These are phyloP conservation scores for Xylaria multiplex DNA, from an alignment of 2,329 filamentous ascomycete species.

Conservation along the genomic window DNA sequence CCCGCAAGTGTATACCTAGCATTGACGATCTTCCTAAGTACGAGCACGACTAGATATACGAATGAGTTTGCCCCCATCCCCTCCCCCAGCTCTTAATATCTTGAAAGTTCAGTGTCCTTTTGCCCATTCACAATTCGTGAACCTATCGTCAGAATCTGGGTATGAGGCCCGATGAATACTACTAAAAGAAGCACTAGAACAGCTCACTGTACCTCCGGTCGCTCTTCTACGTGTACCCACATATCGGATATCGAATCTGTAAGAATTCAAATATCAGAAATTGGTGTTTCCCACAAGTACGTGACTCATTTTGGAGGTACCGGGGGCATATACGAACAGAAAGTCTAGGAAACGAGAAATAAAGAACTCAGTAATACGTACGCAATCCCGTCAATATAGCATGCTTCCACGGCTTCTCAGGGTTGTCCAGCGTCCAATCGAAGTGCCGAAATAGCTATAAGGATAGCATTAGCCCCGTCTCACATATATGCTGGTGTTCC, in stretches of 20 bases:
- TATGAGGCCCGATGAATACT: too few relatives aligned
- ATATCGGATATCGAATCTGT: constrained; percentile 28
- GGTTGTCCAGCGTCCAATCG: constrained; percentile 35
- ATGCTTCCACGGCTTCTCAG: constrained; percentile 35
- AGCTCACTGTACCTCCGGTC: neutral
- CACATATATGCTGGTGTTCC: neutral
- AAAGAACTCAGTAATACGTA: neutral
- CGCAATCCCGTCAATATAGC: constrained; percentile 28
- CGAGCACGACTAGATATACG: too few relatives aligned
- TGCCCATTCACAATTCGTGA: too few relatives aligned
- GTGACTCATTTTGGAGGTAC: too few relatives aligned
- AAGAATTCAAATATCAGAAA: neutral
- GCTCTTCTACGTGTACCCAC: constrained; percentile 35
- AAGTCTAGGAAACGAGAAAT: neutral
- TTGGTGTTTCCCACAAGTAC: too few relatives aligned
- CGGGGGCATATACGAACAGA: too few relatives aligned
- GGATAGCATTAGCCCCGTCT: neutral
- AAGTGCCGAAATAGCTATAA: constrained; percentile 35
- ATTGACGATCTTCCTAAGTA: too few relatives aligned
- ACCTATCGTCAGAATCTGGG: too few relatives aligned
- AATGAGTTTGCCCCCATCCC: too few relatives aligned
- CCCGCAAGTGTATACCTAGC: too few relatives aligned
- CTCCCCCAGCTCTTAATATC: too few relatives aligned
- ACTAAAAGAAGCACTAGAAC: neutral
- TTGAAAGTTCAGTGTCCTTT: too few relatives aligned